Conservation (phyloP, 2,329 filamentous ascomycete genomes). For the Lasiodiplodia hormozganensis region DNA sequence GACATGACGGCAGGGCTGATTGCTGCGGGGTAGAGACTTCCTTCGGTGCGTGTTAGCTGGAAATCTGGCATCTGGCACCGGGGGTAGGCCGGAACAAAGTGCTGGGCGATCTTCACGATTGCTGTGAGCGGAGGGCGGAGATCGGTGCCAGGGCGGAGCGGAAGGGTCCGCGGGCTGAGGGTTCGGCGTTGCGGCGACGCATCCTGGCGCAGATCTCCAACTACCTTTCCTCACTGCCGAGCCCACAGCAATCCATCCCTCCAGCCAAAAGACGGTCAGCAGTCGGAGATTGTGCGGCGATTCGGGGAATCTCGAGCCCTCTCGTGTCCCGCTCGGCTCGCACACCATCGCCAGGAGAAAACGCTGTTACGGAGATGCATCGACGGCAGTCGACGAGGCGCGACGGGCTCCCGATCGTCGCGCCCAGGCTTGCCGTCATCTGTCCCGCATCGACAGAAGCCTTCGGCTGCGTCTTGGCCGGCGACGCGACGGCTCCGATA, state of each 20-base stretch:
- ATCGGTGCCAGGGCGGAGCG: background rate
- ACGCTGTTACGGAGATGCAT: background rate
- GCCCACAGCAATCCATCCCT: background rate
- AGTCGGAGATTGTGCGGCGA: constrained; percentile 17
- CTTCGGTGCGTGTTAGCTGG: background rate
- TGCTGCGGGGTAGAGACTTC: background rate
- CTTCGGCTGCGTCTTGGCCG: background rate
- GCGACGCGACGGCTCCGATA: constrained; percentile 6
- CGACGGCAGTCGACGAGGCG: background rate
- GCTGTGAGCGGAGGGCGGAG: background rate
- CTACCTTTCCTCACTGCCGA: constrained; percentile 22
- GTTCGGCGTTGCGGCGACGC: background rate
- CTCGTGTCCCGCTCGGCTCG: background rate
- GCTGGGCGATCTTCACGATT: background rate
- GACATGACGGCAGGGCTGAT: background rate
- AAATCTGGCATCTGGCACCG: background rate
- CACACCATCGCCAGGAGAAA: background rate
- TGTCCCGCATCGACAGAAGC: background rate
- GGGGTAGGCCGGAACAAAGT: background rate
- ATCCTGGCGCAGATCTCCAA: background rate
- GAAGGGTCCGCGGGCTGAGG: background rate
- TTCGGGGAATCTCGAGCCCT: background rate
- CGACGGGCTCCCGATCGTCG: background rate
- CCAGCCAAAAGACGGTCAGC: constrained; percentile 2
- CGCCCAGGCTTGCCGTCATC: background rate